phyloP scores from a whole-genome alignment of 2,329 filamentous ascomycete species.

The Lasiodiplodia theobromae region DNA sequence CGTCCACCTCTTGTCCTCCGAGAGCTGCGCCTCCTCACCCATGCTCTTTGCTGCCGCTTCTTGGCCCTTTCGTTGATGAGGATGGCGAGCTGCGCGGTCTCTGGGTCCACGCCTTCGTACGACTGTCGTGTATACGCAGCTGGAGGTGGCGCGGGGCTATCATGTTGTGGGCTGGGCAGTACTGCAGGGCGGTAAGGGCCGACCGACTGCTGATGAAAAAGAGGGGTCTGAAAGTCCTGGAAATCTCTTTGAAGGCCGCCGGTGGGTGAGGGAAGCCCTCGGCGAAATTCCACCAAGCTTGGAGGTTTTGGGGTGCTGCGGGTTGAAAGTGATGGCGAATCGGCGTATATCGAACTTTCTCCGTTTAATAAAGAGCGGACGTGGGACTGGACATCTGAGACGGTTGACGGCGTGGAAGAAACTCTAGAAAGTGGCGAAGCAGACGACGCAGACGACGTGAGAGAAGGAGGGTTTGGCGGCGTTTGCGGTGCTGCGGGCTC shows the following conservation, averaged over 20 bases:
- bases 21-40: slow-evolving; percentile 20
- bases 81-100: slow-evolving; percentile 19
- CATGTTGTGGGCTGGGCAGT: slow-evolving; percentile 4
- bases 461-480: background rate
- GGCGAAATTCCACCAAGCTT: background rate
- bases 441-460: background rate
- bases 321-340: slow-evolving; percentile 9
- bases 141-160: background rate
- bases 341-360: slow-evolving; percentile 6
- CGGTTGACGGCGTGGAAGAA: slow-evolving; percentile 5
- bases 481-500: background rate
- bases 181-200: slow-evolving; percentile 3
- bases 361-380: slow-evolving; percentile 17
- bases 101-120: slow-evolving; percentile 26
- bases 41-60: slow-evolving; percentile 16
- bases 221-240: background rate
- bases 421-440: background rate
- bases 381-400: slow-evolving; percentile 21
- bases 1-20: slow-evolving; percentile 16
- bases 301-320: slow-evolving; percentile 18
- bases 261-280: background rate
- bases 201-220: background rate
- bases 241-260: background rate
- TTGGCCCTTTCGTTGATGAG: slow-evolving; percentile 15
- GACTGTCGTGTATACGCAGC: slow-evolving; percentile 6